phyloP scores from a whole-genome alignment of 2,329 filamentous ascomycete genomes.

The Arthroderma sp. region DNA sequence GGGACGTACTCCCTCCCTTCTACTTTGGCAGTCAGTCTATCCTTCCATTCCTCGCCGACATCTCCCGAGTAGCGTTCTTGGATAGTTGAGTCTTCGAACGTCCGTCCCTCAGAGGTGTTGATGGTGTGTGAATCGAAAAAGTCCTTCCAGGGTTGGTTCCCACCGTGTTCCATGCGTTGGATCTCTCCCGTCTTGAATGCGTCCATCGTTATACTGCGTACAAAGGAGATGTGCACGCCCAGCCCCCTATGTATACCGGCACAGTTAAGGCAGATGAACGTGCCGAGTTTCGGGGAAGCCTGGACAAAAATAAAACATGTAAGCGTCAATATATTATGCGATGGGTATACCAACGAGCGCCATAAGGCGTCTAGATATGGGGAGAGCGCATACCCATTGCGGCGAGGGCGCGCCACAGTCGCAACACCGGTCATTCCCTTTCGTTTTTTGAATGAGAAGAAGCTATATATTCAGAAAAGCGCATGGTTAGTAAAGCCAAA shows the following conservation, averaged over 20 bases:
- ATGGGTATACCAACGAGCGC: neutral
- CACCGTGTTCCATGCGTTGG: conserved; percentile 81
- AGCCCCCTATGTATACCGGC: conserved; percentile 88
- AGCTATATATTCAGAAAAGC: conserved; percentile 43
- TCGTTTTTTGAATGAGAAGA: conserved; percentile 77
- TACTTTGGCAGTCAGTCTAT: conserved; percentile 72
- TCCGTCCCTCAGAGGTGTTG: conserved; percentile 52
- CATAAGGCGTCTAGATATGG: neutral
- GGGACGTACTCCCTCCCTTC: conserved; percentile 79
- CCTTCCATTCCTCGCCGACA: conserved; percentile 90
- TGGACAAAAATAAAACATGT: conserved; percentile 17
- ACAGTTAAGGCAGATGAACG: conserved; percentile 96
- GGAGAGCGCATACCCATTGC: conserved; percentile 63
- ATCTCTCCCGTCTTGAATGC: conserved; percentile 91
- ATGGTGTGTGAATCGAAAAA: conserved; percentile 69
- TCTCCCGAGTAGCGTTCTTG: conserved; percentile 82
- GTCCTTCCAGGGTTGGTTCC: conserved; percentile 72
- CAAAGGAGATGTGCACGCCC: conserved; percentile 96
- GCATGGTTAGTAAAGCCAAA: neutral
- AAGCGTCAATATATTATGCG: neutral
- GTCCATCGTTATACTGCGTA: conserved; percentile 96
- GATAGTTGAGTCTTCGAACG: conserved; percentile 79
- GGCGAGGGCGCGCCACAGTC: conserved; percentile 92
- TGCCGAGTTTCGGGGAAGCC: conserved; percentile 86
- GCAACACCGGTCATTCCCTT: conserved; percentile 80